Evolutionary conservation across 2,329 filamentous ascomycete species (phyloP).

Genomic region (Ceratocystis destructans): DNA sequence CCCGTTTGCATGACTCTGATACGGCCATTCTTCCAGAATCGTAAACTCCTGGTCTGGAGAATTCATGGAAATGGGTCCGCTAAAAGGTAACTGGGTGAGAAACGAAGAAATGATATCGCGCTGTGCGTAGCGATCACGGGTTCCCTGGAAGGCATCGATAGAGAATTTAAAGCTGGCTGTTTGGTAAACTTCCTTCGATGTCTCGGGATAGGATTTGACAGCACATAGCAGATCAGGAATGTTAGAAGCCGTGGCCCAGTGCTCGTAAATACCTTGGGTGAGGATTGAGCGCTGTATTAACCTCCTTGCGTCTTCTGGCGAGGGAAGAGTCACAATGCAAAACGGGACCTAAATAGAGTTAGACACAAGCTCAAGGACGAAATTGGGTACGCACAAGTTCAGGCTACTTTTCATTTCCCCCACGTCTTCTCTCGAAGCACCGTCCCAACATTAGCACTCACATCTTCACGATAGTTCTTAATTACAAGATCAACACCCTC

Average conservation of each 20-base stretch:
- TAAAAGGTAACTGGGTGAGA: conserved; percentile 54
- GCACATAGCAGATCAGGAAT: conserved; percentile 53
- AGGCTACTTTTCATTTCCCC: too few species aligned
- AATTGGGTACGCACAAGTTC: background rate
- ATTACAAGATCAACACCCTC: conserved; percentile 55
- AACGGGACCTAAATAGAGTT: conserved; percentile 57
- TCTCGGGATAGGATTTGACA: conserved; percentile 2
- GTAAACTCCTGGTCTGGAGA: conserved; percentile 60
- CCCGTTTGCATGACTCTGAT: conserved; percentile 41
- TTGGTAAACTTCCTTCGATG: conserved; percentile 36
- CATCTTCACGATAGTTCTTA: conserved; percentile 58
- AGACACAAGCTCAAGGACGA: conserved; percentile 20
- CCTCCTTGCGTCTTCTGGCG: conserved; percentile 47
- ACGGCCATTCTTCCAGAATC: conserved; percentile 69
- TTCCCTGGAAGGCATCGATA: conserved; percentile 69
- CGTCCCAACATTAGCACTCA: conserved; percentile 32
- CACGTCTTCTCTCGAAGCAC: too few species aligned
- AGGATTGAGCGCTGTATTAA: conserved; percentile 69
- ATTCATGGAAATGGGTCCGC: conserved; percentile 65
- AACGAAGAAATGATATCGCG: conserved; percentile 71
- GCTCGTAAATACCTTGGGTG: conserved; percentile 68
- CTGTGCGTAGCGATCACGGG: conserved; percentile 49
- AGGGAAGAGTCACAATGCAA: conserved; percentile 58
- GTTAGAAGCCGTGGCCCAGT: conserved; percentile 63
- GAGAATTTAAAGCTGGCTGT: conserved; percentile 65